Evolutionary conservation across 441 rosid genomes (phyloP), one percentile per base, ranked within the genome.

Genomic region (Aquilaria agallochum): DNA sequence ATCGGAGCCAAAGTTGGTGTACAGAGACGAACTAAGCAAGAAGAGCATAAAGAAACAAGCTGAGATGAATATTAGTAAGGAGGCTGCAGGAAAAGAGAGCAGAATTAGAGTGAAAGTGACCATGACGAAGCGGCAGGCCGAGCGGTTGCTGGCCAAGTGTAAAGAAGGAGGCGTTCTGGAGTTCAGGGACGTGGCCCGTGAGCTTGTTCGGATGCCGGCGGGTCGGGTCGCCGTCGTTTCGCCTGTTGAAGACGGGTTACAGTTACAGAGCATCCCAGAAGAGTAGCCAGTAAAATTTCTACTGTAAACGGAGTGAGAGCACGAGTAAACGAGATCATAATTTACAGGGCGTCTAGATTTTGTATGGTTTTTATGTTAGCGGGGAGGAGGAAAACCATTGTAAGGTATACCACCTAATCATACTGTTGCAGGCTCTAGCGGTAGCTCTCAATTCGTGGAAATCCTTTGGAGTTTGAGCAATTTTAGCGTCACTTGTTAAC

Each of bases 41-140:
- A 70, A 60, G 54, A 31, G 40, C 20, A 13, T 4, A 49, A 30
- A 5, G 55, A 13, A 60, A 33, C 11, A 69, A 63, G 56, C 50
- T 11, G 27, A 56, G 20, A 20, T 20, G 20, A 20, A 20, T 20
- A 20, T 20, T 20, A 20, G 20, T 20, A 20, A 20, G 20, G 20
- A 20, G 20, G 20, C 20, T 20, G 20, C 20, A 20, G 55, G 31
- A 12, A 64, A 63, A 11, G 40, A 61, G 13, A n/a, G 1, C n/a
- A 62, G 52, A 58, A 55, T 67, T 11, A 68, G 84, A 60, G 73
- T 82, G 27, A 79, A 75, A 72, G 74, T 82, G 50, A 70, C 32
- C 79, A 79, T 82, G 87, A 77, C 82, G 31, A 75, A 68, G 55
- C 31, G 46, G 59, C 79, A 75, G 53, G 84, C 87, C 0, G 64